Evolutionary conservation across 2,329 filamentous ascomycete species (phyloP).

Genomic region (Gaeumannomyces sp.): DNA sequence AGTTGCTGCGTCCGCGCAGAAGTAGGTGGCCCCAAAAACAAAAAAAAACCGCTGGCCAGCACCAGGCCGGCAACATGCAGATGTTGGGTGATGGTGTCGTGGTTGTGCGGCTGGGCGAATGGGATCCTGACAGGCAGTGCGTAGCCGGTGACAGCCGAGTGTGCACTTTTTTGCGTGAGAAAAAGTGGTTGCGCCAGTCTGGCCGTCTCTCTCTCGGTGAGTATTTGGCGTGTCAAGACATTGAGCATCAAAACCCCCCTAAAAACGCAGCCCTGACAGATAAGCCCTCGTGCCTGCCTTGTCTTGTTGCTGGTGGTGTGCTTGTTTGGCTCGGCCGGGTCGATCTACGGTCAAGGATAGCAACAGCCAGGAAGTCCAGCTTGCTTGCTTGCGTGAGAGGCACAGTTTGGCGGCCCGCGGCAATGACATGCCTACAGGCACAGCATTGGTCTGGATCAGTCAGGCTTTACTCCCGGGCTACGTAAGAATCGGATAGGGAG

Average conservation of each 20-base stretch:
- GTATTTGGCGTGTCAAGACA: background rate
- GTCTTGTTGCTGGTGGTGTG: background rate
- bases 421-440: background rate
- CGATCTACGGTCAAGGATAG: too few relatives aligned
- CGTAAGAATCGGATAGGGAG: too few relatives aligned
- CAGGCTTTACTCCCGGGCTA: too few relatives aligned
- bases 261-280: too few relatives aligned
- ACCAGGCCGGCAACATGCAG: background rate
- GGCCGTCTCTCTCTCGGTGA: background rate
- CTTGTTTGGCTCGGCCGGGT: background rate
- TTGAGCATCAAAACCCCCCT: background rate
- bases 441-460: too few relatives aligned
- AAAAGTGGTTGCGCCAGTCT: background rate
- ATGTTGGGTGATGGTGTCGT: background rate
- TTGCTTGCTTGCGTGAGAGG: too few relatives aligned
- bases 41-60: background rate
- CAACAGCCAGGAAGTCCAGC: too few relatives aligned
- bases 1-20: background rate
- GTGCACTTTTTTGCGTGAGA: background rate
- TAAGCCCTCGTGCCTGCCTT: background rate
- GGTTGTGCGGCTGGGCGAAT: background rate
- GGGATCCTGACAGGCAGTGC: background rate
- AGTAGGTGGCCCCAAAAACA: background rate
- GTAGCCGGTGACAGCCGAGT: background rate
- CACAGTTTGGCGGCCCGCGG: background rate